Evolutionary conservation across 768 basidiomycete species (phyloP).

Genomic region (Phlegmacium glaucopus): DNA sequence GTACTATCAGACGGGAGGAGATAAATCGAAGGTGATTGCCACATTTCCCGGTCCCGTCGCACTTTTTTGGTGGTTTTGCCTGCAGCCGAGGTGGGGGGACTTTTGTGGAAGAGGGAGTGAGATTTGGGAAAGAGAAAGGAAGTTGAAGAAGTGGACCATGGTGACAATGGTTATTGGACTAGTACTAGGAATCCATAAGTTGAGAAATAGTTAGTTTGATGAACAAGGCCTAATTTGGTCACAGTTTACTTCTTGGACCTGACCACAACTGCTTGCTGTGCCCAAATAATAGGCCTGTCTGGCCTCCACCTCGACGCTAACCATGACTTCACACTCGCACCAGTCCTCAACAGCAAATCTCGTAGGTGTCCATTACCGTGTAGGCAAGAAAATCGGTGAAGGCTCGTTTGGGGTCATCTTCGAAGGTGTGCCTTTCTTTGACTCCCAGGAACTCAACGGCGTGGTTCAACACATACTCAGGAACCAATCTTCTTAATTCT

Average conservation of each 20-base stretch:
- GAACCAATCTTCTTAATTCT: constrained; percentile 96
- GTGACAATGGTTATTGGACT: constrained; percentile 17
- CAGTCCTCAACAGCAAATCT: constrained; percentile 67
- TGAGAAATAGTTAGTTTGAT: background rate
- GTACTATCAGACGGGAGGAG: constrained; percentile 41
- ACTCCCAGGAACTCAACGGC: background rate
- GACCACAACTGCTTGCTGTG: constrained; percentile 26
- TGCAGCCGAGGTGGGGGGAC: constrained; percentile 38
- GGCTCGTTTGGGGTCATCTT: constrained; percentile 97
- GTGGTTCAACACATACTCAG: constrained; percentile 36
- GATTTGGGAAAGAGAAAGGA: constrained; percentile 31
- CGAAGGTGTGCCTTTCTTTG: constrained; percentile 51
- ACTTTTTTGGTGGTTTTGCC: constrained; percentile 51
- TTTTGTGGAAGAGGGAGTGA: constrained; percentile 41
- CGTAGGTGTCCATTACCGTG: constrained; percentile 95
- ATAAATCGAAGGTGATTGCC: constrained; percentile 39
- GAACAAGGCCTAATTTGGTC: constrained; percentile 22
- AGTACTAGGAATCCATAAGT: constrained; percentile 3
- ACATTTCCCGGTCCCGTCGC: constrained; percentile 53
- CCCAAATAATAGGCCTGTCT: constrained; percentile 19
- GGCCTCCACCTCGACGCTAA: constrained; percentile 13
- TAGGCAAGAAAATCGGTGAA: constrained; percentile 99
- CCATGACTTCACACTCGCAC: constrained; percentile 59
- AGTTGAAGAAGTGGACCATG: constrained; percentile 20
- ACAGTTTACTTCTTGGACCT: constrained; percentile 23